Percentiles rank a stretch among this genome's conserved stretches.
Evolutionary conservation across 1,284 basidiomycete genomes (phyloP).

Genomic region (Cutaneotrichosporon cavernicola): DNA sequence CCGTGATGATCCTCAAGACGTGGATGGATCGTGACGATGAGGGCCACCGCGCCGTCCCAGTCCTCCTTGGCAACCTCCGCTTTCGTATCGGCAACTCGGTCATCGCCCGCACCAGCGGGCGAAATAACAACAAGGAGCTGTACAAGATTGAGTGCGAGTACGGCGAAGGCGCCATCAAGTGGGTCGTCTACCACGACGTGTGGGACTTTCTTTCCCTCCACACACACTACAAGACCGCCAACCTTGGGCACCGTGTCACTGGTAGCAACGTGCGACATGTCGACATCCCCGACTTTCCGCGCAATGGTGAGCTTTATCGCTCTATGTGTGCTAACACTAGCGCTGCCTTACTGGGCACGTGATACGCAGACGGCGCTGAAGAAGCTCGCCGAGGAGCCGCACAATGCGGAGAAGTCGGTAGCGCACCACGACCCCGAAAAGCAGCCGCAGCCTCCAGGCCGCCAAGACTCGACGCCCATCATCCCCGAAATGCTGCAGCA

Average conservation of each 20-base stretch:
- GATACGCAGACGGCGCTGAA: conserved; percentile 58
- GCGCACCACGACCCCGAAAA: not conserved
- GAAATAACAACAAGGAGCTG: conserved; percentile 38
- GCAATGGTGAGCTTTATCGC: conserved; percentile 50
- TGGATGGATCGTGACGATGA: conserved; percentile 92
- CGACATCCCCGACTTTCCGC: conserved; percentile 87
- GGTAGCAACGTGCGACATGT: conserved; percentile 62
- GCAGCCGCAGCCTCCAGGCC: not conserved
- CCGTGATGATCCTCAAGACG: conserved; percentile 77
- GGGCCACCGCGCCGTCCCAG: conserved; percentile 75
- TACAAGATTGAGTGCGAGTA: conserved; percentile 74
- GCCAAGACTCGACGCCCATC: conserved; percentile 34
- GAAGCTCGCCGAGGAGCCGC: conserved; percentile 33
- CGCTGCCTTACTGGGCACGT: conserved; percentile 67
- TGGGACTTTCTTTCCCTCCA: conserved; percentile 91
- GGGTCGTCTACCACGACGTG: conserved; percentile 94
- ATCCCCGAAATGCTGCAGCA: conserved; percentile 80
- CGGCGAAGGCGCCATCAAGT: conserved; percentile 87
- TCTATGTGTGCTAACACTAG: conserved; percentile 48
- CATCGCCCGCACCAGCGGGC: conserved; percentile 27
- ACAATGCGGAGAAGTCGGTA: not conserved
- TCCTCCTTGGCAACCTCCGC: conserved; percentile 62
- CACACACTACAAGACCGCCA: conserved; percentile 84
- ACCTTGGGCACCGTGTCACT: conserved; percentile 57
- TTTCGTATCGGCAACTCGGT: conserved; percentile 53